These are phyloP conservation scores for Boechera stricta DNA, from an alignment of 345 rosid species.

Conservation along the genomic window DNA sequence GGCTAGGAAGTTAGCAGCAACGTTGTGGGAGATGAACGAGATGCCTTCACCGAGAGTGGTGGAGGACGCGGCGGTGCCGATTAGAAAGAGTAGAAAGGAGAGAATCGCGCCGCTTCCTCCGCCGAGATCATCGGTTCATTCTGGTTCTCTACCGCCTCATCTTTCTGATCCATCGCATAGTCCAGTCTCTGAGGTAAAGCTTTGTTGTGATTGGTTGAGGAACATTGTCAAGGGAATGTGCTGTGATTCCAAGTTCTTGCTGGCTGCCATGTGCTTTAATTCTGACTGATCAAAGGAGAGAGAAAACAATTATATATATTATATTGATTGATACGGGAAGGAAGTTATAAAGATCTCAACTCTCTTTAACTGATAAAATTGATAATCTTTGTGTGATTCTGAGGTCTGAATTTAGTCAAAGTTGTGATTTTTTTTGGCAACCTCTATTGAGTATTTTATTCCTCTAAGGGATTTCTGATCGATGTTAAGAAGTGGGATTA, in stretches of 20 bases:
- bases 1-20: constrained; percentile 95
- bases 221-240: constrained; percentile 28
- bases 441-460: constrained; percentile 34
- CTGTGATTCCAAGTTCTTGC: constrained; percentile 41
- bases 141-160: constrained; percentile 89
- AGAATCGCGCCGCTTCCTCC: constrained; percentile 51
- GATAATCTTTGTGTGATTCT: constrained; percentile 41
- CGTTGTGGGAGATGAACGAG: constrained; percentile 98
- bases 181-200: constrained; percentile 89
- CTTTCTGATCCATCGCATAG: constrained; percentile 97
- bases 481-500: constrained; percentile 52
- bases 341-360: constrained; percentile 24
- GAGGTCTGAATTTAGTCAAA: constrained; percentile 48
- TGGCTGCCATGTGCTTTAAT: constrained; percentile 46
- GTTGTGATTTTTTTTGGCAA: constrained; percentile 33
- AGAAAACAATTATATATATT: neutral
- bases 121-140: constrained; percentile 66
- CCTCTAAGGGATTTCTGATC: constrained; percentile 28
- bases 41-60: constrained; percentile 74
- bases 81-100: constrained; percentile 60
- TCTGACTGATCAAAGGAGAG: constrained; percentile 45
- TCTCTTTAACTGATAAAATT: constrained; percentile 19
- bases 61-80: constrained; percentile 46
- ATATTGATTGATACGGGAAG: constrained; percentile 16
- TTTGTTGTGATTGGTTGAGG: constrained; percentile 34